Percentiles rank a stretch among this genome's conserved stretches.
These are phyloP conservation scores for Amanita polypyramis DNA, from an alignment of 768 basidiomycete genomes.

Conservation along the genomic window DNA sequence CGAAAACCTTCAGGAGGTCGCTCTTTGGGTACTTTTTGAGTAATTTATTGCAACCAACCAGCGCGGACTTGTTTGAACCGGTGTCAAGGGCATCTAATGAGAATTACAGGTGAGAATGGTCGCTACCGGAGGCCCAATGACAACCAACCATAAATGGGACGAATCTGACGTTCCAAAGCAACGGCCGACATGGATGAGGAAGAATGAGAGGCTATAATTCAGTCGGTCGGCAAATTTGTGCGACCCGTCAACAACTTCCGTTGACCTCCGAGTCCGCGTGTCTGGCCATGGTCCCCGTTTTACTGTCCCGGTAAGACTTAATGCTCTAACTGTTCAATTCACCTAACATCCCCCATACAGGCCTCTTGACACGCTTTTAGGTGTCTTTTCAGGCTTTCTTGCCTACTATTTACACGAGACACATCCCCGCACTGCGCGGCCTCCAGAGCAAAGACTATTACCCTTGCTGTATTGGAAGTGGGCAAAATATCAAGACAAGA, in stretches of 20 bases:
- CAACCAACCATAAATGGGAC: slow-evolving; percentile 70
- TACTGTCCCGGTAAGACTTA: slow-evolving; percentile 40
- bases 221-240: slow-evolving; percentile 10
- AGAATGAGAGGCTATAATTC: slow-evolving; percentile 5
- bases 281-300: slow-evolving; percentile 32
- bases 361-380: slow-evolving; percentile 59
- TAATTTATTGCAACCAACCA: slow-evolving; percentile 78
- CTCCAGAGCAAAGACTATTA: slow-evolving; percentile 41
- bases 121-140: background rate
- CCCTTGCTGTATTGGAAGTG: slow-evolving; percentile 62
- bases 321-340: background rate
- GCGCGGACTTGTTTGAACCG: slow-evolving; percentile 78
- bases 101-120: slow-evolving; percentile 2
- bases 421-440: slow-evolving; percentile 62
- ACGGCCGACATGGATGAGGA: slow-evolving; percentile 25
- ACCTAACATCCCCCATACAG: slow-evolving; percentile 24
- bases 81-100: slow-evolving; percentile 72
- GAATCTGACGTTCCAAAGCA: slow-evolving; percentile 73
- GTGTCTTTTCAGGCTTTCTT: slow-evolving; percentile 66
- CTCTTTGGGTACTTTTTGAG: slow-evolving; percentile 79
- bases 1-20: slow-evolving; percentile 53
- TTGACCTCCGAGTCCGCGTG: background rate
- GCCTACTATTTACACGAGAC: slow-evolving; percentile 77
- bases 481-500: slow-evolving; percentile 29
- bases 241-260: slow-evolving; percentile 8